Conservation (phyloP, 441 rosid genomes). For the Gossypium davidsonii region DNA sequence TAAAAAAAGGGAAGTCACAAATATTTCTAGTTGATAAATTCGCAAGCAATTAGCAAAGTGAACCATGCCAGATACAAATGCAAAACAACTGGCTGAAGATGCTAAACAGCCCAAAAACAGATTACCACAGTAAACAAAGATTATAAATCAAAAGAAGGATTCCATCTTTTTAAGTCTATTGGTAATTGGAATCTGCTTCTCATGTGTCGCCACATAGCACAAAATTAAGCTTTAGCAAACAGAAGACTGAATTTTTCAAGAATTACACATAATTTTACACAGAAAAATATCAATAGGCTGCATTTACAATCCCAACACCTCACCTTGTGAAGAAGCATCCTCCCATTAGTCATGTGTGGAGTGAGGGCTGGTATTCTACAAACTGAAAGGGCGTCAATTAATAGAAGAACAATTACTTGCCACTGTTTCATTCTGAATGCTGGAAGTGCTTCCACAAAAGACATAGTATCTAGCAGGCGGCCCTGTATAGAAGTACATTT, state of each 20-base stretch:
- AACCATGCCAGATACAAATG: background rate
- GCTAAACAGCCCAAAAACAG: background rate
- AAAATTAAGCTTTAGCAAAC: background rate
- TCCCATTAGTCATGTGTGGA: conserved; percentile 42
- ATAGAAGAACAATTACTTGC: conserved; percentile 71
- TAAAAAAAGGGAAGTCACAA: background rate
- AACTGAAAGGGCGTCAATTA: conserved; percentile 73
- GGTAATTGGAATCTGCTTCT: background rate
- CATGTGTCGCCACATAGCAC: background rate
- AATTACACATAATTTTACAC: background rate
- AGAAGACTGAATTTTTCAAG: background rate
- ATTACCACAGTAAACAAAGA: background rate
- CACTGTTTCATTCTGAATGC: conserved; percentile 64
- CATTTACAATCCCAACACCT: conserved; percentile 8
- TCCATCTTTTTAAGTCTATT: background rate
- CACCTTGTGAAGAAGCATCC: conserved; percentile 53
- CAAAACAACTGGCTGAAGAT: background rate
- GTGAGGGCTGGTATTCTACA: conserved; percentile 58
- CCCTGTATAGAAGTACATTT: conserved; percentile 38
- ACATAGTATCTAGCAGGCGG: conserved; percentile 74
- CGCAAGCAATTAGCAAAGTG: background rate
- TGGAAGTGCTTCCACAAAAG: conserved; percentile 67
- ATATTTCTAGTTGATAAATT: conserved; percentile 1
- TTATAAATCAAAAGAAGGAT: background rate
- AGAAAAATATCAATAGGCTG: background rate